Evolutionary conservation across 768 basidiomycete species (phyloP).

Genomic region (Auricularia cornea): DNA sequence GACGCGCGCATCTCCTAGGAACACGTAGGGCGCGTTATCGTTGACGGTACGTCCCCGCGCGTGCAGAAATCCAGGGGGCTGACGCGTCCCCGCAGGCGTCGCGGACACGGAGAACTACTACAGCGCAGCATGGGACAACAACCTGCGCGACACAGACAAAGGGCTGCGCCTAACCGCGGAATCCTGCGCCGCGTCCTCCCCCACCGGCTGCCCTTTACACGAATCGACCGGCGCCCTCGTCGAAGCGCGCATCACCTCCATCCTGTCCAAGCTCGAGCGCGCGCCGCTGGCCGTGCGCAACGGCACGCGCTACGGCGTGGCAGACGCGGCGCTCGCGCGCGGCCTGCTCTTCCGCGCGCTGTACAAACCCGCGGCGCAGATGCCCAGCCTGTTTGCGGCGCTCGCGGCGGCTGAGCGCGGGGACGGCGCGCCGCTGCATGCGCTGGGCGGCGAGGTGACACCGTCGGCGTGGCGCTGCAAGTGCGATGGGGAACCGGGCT

Average conservation of each 20-base stretch:
- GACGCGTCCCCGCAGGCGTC: conserved; percentile 3
- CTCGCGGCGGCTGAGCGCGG: conserved; percentile 20
- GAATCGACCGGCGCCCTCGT: conserved; percentile 9
- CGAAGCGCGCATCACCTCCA: conserved; percentile 5
- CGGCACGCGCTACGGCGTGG: conserved; percentile 14
- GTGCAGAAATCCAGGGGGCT: not conserved
- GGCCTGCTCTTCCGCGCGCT: conserved; percentile 15
- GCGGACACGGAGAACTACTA: conserved; percentile 19
- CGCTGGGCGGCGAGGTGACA: not conserved
- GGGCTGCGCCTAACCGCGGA: conserved; percentile 11
- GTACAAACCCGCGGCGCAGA: conserved; percentile 17
- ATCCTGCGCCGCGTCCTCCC: conserved; percentile 17
- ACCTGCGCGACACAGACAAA: conserved; percentile 17
- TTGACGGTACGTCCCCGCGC: conserved; percentile 18
- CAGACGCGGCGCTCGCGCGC: conserved; percentile 16
- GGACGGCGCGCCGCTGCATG: conserved; percentile 15
- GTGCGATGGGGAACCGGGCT: not conserved
- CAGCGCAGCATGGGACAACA: conserved; percentile 13
- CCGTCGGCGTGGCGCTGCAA: not conserved
- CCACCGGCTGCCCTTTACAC: conserved; percentile 15
- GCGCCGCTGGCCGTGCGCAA: conserved; percentile 16
- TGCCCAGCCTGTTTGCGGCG: not conserved
- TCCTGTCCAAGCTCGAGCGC: conserved; percentile 10
- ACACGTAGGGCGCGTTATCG: conserved; percentile 24
- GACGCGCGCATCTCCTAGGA: conserved; percentile 11